A percentile compares a stretch with the other conserved stretches of the same genome.
Conservation (phyloP, 2,329 filamentous ascomycete species). For the Pseudocercospora vitis region DNA sequence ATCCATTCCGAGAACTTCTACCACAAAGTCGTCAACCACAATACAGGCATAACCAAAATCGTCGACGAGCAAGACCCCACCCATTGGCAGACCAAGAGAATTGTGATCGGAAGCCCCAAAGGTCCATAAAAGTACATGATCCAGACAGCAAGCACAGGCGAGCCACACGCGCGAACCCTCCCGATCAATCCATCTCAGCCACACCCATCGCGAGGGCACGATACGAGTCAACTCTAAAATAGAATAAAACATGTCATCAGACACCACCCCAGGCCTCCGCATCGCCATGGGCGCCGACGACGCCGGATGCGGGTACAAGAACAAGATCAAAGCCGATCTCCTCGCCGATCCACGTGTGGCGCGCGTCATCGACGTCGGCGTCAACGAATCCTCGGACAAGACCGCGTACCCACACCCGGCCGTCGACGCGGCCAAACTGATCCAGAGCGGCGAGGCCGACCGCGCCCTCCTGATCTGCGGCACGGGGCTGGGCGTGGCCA, state of each 20-base stretch:
- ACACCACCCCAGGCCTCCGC: conserved; percentile 38
- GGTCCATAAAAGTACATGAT: conserved; percentile 28
- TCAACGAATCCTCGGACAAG: conserved; percentile 65
- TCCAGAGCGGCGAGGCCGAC: conserved; percentile 66
- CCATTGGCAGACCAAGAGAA: conserved; percentile 33
- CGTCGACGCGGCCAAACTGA: conserved; percentile 67
- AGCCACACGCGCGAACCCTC: too few species aligned
- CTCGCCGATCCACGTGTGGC: conserved; percentile 65
- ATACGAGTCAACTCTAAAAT: conserved; percentile 36
- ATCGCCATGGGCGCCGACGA: conserved; percentile 68
- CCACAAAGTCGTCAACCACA: conserved; percentile 41
- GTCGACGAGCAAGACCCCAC: conserved; percentile 40
- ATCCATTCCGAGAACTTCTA: conserved; percentile 43
- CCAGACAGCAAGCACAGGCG: conserved; percentile 32
- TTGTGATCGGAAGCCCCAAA: conserved; percentile 39
- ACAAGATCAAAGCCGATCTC: conserved; percentile 72
- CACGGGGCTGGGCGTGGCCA: conserved; percentile 82
- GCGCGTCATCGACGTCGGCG: conserved; percentile 72
- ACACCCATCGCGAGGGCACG: conserved; percentile 31
- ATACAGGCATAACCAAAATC: conserved; percentile 39
- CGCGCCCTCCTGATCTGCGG: conserved; percentile 81
- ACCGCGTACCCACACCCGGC: conserved; percentile 80
- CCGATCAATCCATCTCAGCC: too few species aligned
- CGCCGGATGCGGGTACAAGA: conserved; percentile 76
- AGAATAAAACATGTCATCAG: conserved; percentile 27